phyloP scores from a whole-genome alignment of 345 rosid species.

The Litchi chinensis region DNA sequence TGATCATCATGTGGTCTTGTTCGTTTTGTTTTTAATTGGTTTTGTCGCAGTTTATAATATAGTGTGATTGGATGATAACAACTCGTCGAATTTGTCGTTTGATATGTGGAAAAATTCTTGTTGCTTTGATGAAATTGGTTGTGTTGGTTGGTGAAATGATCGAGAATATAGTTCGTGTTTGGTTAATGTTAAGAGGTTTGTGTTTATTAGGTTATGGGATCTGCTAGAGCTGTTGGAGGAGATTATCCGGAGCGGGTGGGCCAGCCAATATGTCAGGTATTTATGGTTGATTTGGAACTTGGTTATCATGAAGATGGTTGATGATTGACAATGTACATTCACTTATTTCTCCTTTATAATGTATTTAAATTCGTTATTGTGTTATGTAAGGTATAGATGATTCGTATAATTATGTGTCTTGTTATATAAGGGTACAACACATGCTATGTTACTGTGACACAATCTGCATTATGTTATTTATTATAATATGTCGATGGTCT shows the following conservation, averaged over 20 bases:
- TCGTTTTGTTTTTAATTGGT: constrained; percentile 23
- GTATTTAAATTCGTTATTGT: background rate
- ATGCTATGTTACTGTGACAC: background rate
- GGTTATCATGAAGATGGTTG: background rate
- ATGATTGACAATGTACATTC: constrained; percentile 26
- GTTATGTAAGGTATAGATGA: background rate
- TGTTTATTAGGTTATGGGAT: constrained; percentile 58
- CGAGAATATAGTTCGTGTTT: constrained; percentile 19
- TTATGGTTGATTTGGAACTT: constrained; percentile 5
- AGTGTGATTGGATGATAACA: background rate
- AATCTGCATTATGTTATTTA: too few relatives aligned
- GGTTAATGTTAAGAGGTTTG: constrained; percentile 23
- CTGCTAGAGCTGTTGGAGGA: constrained; percentile 52
- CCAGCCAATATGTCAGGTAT: constrained; percentile 86
- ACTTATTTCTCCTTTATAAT: constrained; percentile 1
- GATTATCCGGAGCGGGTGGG: constrained; percentile 81
- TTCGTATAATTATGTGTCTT: background rate
- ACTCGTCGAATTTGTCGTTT: constrained; percentile 1
- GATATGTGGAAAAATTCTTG: background rate
- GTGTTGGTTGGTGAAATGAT: constrained; percentile 6
- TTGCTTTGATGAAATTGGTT: constrained; percentile 21
- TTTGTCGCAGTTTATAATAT: background rate
- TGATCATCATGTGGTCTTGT: constrained; percentile 7
- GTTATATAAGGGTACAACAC: background rate
- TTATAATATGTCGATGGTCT: too few relatives aligned